phyloP scores from a whole-genome alignment of 2,329 filamentous ascomycete genomes.

The Trichoderma harzianum region DNA sequence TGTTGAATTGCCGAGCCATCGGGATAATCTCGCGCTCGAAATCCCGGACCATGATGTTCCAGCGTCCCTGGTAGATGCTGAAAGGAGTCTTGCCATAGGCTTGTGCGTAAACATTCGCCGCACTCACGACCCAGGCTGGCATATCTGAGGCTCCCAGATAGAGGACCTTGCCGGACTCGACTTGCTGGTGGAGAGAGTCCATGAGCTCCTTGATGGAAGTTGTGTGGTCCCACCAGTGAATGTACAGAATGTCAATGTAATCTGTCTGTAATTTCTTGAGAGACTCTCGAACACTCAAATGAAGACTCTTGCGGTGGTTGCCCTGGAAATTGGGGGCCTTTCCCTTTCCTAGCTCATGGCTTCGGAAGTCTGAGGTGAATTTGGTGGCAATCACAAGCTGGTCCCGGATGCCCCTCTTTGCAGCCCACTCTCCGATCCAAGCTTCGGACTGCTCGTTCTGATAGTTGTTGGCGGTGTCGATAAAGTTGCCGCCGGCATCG shows the following conservation, averaged over 20 bases:
- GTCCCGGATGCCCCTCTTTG: slow-evolving; percentile 41
- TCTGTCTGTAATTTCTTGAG: slow-evolving; percentile 39
- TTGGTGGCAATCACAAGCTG: slow-evolving; percentile 50
- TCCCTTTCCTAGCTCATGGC: slow-evolving; percentile 16
- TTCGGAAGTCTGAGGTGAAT: slow-evolving; percentile 40
- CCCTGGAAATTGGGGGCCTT: slow-evolving; percentile 35
- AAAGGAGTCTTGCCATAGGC: slow-evolving; percentile 27
- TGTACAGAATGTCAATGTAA: slow-evolving; percentile 30
- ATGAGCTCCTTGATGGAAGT: slow-evolving; percentile 28
- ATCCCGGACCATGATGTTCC: slow-evolving; percentile 27
- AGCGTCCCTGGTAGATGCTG: slow-evolving; percentile 31
- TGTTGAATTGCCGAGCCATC: slow-evolving; percentile 30
- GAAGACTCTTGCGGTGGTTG: slow-evolving; percentile 37
- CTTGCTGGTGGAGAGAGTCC: slow-evolving; percentile 26
- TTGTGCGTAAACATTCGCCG: slow-evolving; percentile 25
- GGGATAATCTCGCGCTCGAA: slow-evolving; percentile 34
- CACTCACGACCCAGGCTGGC: slow-evolving; percentile 32
- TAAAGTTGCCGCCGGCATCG: slow-evolving; percentile 57
- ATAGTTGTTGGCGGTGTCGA: slow-evolving; percentile 55
- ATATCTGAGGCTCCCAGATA: slow-evolving; percentile 32
- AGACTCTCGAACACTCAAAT: slow-evolving; percentile 37
- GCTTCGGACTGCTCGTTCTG: slow-evolving; percentile 48
- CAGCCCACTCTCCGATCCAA: slow-evolving; percentile 53
- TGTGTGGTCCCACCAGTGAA: slow-evolving; percentile 27
- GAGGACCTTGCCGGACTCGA: slow-evolving; percentile 27